Conservation (phyloP, 2,329 filamentous ascomycete species). For the Ampelomyces quisqualis region DNA sequence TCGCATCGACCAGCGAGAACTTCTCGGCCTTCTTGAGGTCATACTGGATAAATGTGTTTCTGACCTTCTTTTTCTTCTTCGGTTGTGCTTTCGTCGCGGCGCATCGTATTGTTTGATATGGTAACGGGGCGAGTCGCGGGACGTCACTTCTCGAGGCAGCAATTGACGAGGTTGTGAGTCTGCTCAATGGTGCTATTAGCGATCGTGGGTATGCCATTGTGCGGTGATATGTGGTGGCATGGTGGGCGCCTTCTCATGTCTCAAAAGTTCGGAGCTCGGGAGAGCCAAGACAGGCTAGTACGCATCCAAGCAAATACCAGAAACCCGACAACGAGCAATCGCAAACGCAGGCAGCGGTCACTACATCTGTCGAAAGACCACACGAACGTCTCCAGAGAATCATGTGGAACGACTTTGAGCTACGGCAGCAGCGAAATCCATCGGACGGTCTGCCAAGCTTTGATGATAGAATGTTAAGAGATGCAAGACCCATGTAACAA, state of each 20-base stretch:
- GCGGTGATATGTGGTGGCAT: conserved; percentile 6
- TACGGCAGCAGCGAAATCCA: too few species aligned
- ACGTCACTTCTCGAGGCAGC: conserved; percentile 19
- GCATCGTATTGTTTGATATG: conserved; percentile 44
- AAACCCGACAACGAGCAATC: too few species aligned
- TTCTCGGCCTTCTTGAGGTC: conserved; percentile 67
- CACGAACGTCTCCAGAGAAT: too few species aligned
- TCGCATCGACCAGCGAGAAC: conserved; percentile 86
- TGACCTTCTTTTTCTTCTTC: conserved; percentile 60
- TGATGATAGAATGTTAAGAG: too few species aligned
- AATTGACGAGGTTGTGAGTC: conserved; percentile 24
- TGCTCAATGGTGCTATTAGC: conserved; percentile 38
- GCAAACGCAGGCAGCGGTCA: too few species aligned
- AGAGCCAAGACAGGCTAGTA: conserved; percentile 31
- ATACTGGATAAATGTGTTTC: conserved; percentile 64
- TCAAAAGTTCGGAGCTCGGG: conserved; percentile 32
- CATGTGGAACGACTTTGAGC: too few species aligned
- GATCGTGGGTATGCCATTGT: conserved; percentile 41
- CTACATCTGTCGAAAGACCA: too few species aligned
- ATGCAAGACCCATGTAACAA: too few species aligned
- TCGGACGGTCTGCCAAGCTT: too few species aligned
- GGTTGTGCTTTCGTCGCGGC: conserved; percentile 44
- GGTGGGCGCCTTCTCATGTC: conserved; percentile 9
- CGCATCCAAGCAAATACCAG: too few species aligned
- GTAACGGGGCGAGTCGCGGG: conserved; percentile 27